Conservation (phyloP, 2,329 filamentous ascomycete species). For the Pseudogymnoascus sp. region DNA sequence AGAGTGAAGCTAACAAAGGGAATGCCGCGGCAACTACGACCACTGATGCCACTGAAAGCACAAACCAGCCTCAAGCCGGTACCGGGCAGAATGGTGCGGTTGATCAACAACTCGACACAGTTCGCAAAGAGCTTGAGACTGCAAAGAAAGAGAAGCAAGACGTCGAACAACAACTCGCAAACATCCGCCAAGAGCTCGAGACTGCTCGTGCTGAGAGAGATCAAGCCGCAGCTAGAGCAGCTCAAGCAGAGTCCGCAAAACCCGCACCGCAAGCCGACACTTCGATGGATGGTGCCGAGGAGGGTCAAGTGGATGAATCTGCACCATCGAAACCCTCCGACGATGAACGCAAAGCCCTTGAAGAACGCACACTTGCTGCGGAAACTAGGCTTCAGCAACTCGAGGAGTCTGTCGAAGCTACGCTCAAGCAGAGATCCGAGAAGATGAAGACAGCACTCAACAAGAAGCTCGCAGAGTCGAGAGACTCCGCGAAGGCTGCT, state of each 20-base stretch:
- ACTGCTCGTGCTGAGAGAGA: slow-evolving; percentile 36
- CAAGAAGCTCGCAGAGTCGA: slow-evolving; percentile 55
- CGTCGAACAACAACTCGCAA: slow-evolving; percentile 53
- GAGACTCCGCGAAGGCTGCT: slow-evolving; percentile 46
- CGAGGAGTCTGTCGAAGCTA: slow-evolving; percentile 53
- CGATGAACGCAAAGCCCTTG: slow-evolving; percentile 52
- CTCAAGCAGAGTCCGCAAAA: slow-evolving; percentile 29
- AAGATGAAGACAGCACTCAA: slow-evolving; percentile 62
- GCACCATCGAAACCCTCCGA: slow-evolving; percentile 37
- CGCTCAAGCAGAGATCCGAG: slow-evolving; percentile 58
- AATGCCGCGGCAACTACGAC: background rate
- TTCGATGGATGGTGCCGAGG: slow-evolving; percentile 44
- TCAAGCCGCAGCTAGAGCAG: slow-evolving; percentile 31
- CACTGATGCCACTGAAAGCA: background rate
- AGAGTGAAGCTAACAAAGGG: slow-evolving; percentile 45
- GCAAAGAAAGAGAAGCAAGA: slow-evolving; percentile 60
- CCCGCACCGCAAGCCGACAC: background rate
- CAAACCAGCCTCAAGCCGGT: slow-evolving; percentile 14
- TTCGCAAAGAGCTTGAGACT: slow-evolving; percentile 55
- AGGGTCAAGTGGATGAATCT: slow-evolving; percentile 45
- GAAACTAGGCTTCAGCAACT: slow-evolving; percentile 52
- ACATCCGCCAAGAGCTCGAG: slow-evolving; percentile 41
- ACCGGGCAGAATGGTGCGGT: slow-evolving; percentile 43
- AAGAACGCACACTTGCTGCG: slow-evolving; percentile 53
- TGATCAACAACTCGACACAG: slow-evolving; percentile 42